Percentiles rank a stretch among this genome's conserved stretches.
These are phyloP conservation scores for Gracilaria gracilis DNA, from an alignment of 23 red algal genomes.

Conservation along the genomic window DNA sequence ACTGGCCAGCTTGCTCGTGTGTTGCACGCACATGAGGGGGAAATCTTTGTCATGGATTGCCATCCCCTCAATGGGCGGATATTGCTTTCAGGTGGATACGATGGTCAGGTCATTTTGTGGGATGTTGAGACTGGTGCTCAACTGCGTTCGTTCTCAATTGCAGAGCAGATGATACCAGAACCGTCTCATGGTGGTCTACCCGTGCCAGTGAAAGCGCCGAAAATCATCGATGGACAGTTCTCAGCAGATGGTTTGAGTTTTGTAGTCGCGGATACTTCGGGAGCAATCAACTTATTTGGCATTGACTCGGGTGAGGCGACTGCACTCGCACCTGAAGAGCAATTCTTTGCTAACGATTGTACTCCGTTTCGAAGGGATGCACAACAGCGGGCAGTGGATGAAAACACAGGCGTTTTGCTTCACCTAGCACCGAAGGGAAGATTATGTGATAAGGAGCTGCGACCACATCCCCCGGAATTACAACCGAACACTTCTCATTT, in stretches of 20 bases:
- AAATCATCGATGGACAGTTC: conserved; percentile 81
- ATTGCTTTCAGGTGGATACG: conserved; percentile 78
- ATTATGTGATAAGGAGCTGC: conserved; percentile 79
- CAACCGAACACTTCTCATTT: conserved; percentile 58
- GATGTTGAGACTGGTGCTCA: conserved; percentile 81
- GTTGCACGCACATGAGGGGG: conserved; percentile 61
- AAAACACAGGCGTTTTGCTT: conserved; percentile 49
- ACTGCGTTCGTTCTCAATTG: conserved; percentile 59
- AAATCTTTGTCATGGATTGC: conserved; percentile 80
- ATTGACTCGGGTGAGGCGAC: conserved; percentile 63
- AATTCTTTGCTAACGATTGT: conserved; percentile 84
- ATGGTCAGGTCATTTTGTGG: conserved; percentile 77
- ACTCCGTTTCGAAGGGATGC: conserved; percentile 52
- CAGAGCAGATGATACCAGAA: conserved; percentile 1
- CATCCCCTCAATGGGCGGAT: conserved; percentile 82
- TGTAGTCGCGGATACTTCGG: conserved; percentile 80
- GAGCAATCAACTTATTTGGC: conserved; percentile 73
- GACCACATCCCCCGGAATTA: conserved; percentile 72
- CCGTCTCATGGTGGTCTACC: neutral
- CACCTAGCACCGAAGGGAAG: conserved; percentile 60
- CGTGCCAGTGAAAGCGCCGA: conserved; percentile 43
- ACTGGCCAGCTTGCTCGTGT: conserved; percentile 64
- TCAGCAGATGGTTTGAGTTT: conserved; percentile 77
- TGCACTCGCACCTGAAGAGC: conserved; percentile 82
- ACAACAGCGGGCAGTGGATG: conserved; percentile 51